Evolutionary conservation across 257 asterid species (phyloP), one percentile per base, ranked within the genome.

Genomic region (Eucommia ulmoides): DNA sequence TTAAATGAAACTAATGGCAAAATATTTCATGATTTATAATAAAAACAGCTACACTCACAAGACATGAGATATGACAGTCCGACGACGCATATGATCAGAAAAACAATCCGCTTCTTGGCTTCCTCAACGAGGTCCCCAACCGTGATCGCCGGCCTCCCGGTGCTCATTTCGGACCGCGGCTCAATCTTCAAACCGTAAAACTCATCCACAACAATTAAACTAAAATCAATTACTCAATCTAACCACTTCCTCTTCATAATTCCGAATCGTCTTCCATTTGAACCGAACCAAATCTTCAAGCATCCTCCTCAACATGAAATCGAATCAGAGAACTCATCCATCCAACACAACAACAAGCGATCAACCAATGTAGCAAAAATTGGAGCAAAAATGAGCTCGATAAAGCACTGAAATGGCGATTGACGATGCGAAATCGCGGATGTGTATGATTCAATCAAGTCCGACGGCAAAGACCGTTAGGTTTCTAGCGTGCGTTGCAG

Each of bases 41-140:
- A 35, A 9, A 35, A 19, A 52, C 18, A 22, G 47, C n/a, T n/a
- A 17, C 51, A 51, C 81, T 74, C 59, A 74, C 81, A 22, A 22
- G 81, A 74, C 81, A 70, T 74, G 25, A 74, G 68, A 58, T 74
- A 74, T 33, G 81, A 74, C 24, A 74, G 67, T 52, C 81, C 81
- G 61, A 66, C 64, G 20, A 74, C 58, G 62, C 74, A 74, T 7
- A 74, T 62, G 59, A 70, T 60, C 41, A 74, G 50, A 24, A 74
- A 66, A 12, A 74, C 81, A 54, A 67, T 50, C 50, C 81, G 59
- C 68, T 70, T 74, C 64, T 74, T 74, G 20, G 72, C 81, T 65
- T 74, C 81, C 68, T 70, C 81, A 20, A 67, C 63, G 41, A 74
- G 74, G 77, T 70, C 77, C 61, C 54, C 57, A 51, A 66, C 66